Base-by-base conservation (phyloP, 495 filamentous ascomycete species). In the Niebla homalea region DNA sequence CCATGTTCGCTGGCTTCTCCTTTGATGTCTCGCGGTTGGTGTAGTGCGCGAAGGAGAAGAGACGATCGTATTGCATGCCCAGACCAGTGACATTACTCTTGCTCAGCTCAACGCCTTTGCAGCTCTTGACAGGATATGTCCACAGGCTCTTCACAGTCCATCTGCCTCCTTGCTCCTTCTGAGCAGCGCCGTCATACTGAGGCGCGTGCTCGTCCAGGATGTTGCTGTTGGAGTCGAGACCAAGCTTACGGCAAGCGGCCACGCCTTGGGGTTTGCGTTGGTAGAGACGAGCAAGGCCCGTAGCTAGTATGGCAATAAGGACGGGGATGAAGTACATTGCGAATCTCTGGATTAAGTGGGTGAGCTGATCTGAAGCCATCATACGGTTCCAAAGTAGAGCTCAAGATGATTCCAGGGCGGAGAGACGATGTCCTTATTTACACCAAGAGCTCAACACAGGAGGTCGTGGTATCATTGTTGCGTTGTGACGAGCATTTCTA, bases 91-190 rank as follows among this genome's bases (percentile, higher is more conserved):
- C 74, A 44, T 79, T 77, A 39, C 77, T 79, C 46, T 70, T 58
- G 47, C 75, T 66, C 46, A 95, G 60, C 65, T 94, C 87, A 18
- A 95, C 79, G 14, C 83, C 85, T 53, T 73, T 70, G 62, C 89
- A 95, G 50, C 83, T 87, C 68, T 96, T 96, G 57, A 95, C 68
- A 0, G 90, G 90, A 62, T 89, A 94, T 37, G 87, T 81, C 69
- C 83, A 89, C 36, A 95, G 73, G 43, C 84, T 85, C 63, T 88
- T 87, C 56, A 96, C 70, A 19, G 61, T 73, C 74, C 75, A 83
- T 48, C 29, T 41, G 12, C 35, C 53, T 6, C 38, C 38, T 20
- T 21, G 23, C 15, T 51, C 36, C 10, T 55, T 32, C 25, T 25
- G 23, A 22, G 41, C 40, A 32, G 35, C 22, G 7, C 20, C 44